Conservation (phyloP, 2,329 filamentous ascomycete genomes). For the Arthrobotrys entomopaga region DNA sequence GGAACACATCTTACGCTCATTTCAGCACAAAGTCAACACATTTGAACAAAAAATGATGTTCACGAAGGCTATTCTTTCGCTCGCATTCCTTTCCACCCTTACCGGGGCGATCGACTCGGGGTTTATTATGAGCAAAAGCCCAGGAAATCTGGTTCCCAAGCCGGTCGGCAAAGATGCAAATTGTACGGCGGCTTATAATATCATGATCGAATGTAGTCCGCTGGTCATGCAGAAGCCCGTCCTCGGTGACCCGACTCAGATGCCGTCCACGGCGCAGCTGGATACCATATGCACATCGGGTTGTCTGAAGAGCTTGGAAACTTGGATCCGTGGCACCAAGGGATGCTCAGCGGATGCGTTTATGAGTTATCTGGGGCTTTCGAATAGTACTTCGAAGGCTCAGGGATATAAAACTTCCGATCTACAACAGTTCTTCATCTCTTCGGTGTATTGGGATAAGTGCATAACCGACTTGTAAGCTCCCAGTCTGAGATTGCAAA, state of each 20-base stretch:
- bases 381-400: slow-evolving; percentile 25
- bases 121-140: slow-evolving; percentile 33
- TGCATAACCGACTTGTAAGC: slow-evolving; percentile 43
- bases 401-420: slow-evolving; percentile 26
- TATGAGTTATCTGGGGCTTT: slow-evolving; percentile 21
- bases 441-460: slow-evolving; percentile 41
- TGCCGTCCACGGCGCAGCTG: slow-evolving; percentile 18
- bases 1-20: slow-evolving; percentile 11
- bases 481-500: neutral
- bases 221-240: slow-evolving; percentile 23
- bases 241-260: slow-evolving; percentile 6
- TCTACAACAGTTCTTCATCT: slow-evolving; percentile 46
- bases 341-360: slow-evolving; percentile 15
- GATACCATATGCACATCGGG: slow-evolving; percentile 27
- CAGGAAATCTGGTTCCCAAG: slow-evolving; percentile 28
- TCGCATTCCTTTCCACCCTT: slow-evolving; percentile 22
- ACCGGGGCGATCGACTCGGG: slow-evolving; percentile 15
- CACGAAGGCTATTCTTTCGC: slow-evolving; percentile 12
- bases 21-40: slow-evolving; percentile 42
- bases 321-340: slow-evolving; percentile 34
- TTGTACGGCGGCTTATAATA: slow-evolving; percentile 24
- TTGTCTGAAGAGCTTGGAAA: slow-evolving; percentile 32
- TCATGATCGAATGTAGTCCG: slow-evolving; percentile 20
- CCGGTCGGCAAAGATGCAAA: slow-evolving; percentile 15
- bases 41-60: slow-evolving; percentile 32